Evolutionary conservation across 257 asterid species (phyloP).

Genomic region (Nicotiana otophora): DNA sequence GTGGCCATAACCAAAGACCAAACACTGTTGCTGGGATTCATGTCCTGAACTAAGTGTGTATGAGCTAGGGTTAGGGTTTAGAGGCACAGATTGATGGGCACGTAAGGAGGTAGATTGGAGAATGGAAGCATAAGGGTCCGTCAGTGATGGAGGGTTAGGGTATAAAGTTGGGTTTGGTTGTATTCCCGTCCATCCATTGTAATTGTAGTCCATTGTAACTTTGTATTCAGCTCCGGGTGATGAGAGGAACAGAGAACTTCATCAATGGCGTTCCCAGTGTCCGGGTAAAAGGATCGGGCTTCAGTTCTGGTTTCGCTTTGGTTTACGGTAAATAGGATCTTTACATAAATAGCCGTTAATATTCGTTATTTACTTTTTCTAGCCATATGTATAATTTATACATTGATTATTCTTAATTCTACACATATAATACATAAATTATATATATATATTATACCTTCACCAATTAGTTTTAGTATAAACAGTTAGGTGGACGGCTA

Average conservation of each 20-base stretch:
- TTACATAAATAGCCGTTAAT: too few species aligned
- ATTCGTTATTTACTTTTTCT: too few species aligned
- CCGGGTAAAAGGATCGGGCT: neutral
- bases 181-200: neutral
- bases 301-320: neutral
- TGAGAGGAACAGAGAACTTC: neutral
- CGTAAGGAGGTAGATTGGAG: neutral
- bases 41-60: neutral
- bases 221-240: neutral
- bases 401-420: too few species aligned
- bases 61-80: slow-evolving; percentile 21
- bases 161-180: neutral
- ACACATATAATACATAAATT: too few species aligned
- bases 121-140: neutral
- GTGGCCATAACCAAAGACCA: neutral
- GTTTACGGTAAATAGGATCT: neutral
- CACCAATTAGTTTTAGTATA: too few species aligned
- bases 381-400: too few species aligned
- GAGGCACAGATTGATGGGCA: slow-evolving; percentile 5
- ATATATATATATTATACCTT: too few species aligned
- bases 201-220: slow-evolving; percentile 9
- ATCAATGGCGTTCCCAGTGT: neutral
- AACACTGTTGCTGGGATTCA: neutral
- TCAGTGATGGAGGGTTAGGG: neutral
- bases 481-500: too few species aligned